A percentile compares a stretch with the other conserved stretches of the same genome.
These are phyloP conservation scores for Castanea sativa DNA, from an alignment of 306 rosid genomes.

Conservation along the genomic window DNA sequence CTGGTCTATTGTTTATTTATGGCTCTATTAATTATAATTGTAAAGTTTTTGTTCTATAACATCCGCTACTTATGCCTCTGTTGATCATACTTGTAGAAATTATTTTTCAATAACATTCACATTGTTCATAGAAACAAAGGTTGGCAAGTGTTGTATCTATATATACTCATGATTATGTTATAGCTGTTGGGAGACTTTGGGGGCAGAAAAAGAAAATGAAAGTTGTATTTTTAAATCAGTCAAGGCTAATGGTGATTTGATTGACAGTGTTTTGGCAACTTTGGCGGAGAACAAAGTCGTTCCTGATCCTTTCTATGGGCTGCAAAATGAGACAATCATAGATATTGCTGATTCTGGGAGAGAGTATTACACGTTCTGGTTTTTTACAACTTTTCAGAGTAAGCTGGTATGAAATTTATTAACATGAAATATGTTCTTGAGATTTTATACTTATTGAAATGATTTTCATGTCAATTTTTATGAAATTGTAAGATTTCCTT, in stretches of 20 bases:
- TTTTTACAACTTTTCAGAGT: constrained; percentile 68
- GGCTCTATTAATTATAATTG: no score
- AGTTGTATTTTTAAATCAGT: not conserved
- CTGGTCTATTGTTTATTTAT: not conserved
- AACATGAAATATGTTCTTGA: not conserved
- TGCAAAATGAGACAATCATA: constrained; percentile 58
- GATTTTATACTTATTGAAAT: not conserved
- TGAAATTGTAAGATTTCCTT: not conserved
- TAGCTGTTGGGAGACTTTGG: not conserved
- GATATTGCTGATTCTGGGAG: constrained; percentile 97
- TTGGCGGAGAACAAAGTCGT: constrained; percentile 74
- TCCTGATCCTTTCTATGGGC: constrained; percentile 91
- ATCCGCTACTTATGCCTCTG: not conserved
- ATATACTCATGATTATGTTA: not conserved
- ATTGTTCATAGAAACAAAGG: not conserved
- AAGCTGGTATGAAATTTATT: constrained; percentile 50
- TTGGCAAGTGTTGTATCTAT: not conserved
- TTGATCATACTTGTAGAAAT: not conserved
- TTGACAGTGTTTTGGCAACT: constrained; percentile 77
- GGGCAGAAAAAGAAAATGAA: not conserved
- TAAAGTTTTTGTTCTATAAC: no score
- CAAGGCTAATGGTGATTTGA: not conserved
- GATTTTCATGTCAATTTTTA: not conserved
- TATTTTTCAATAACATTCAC: not conserved
- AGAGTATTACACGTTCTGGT: constrained; percentile 89